phyloP scores from a whole-genome alignment of 768 basidiomycete genomes.

The Termitomyces heimii region DNA sequence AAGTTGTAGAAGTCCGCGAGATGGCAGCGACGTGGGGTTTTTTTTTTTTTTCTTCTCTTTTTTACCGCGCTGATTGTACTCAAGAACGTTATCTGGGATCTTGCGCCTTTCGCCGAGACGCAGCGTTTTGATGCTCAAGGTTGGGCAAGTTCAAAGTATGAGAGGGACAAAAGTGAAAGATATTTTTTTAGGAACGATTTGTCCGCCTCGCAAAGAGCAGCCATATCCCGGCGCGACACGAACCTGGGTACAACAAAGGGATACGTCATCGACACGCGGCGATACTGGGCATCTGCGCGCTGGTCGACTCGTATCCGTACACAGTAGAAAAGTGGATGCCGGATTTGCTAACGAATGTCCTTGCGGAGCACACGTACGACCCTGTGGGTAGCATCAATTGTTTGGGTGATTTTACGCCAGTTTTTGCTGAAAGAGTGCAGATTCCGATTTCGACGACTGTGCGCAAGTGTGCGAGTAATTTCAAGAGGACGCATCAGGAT shows the following conservation, averaged over 20 bases:
- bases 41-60: neutral
- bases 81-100: slow-evolving; percentile 75
- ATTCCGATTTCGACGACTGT: slow-evolving; percentile 84
- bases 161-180: too few relatives aligned
- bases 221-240: slow-evolving; percentile 56
- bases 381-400: slow-evolving; percentile 40
- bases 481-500: slow-evolving; percentile 81
- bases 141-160: too few relatives aligned
- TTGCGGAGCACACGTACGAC: slow-evolving; percentile 82
- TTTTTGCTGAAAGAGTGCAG: slow-evolving; percentile 33
- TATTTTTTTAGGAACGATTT: slow-evolving; percentile 69
- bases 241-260: slow-evolving; percentile 61
- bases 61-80: neutral
- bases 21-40: slow-evolving; percentile 74
- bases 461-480: slow-evolving; percentile 71
- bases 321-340: slow-evolving; percentile 96
- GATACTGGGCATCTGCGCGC: slow-evolving; percentile 88
- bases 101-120: slow-evolving; percentile 75
- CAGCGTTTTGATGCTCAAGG: slow-evolving; percentile 71
- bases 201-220: slow-evolving; percentile 65
- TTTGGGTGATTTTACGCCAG: slow-evolving; percentile 1
- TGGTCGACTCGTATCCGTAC: slow-evolving; percentile 93
- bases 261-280: slow-evolving; percentile 84
- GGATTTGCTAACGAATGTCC: slow-evolving; percentile 67
- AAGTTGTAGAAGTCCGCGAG: slow-evolving; percentile 85